Percentiles rank a stretch among this genome's conserved stretches.
These are phyloP conservation scores for Lindgomyces ingoldianus DNA, from an alignment of 495 filamentous ascomycete species.

Conservation along the genomic window DNA sequence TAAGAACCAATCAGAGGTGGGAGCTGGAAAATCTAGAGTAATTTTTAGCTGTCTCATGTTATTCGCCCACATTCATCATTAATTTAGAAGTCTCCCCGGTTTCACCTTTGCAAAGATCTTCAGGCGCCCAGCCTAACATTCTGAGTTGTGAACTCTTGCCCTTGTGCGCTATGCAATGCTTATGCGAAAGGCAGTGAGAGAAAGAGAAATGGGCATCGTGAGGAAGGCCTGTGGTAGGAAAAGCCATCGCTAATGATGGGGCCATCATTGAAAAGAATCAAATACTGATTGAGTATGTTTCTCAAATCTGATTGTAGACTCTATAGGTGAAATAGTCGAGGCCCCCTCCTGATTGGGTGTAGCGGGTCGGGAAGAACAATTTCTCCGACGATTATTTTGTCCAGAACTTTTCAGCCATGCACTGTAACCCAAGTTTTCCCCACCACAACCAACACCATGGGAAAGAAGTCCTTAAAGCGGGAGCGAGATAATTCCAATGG, in stretches of 20 bases:
- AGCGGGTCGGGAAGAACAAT: too few species aligned
- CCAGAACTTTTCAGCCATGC: too few species aligned
- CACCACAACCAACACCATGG: conserved; percentile 6
- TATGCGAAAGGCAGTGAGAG: background rate
- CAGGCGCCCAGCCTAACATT: background rate
- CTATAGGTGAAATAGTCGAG: too few species aligned
- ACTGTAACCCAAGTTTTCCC: background rate
- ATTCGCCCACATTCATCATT: background rate
- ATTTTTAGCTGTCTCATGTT: background rate
- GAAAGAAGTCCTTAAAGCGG: conserved; percentile 32
- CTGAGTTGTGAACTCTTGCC: background rate
- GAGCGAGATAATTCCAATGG: conserved; percentile 12
- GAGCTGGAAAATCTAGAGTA: background rate
- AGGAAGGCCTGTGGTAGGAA: too few species aligned
- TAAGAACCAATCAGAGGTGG: background rate
- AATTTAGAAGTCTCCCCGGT: background rate
- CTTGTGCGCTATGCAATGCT: too few species aligned
- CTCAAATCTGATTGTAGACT: too few species aligned
- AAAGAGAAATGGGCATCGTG: too few species aligned
- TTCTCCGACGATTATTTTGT: too few species aligned
- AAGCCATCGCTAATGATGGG: too few species aligned
- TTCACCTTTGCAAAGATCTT: background rate
- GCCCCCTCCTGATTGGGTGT: too few species aligned
- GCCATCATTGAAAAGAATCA: too few species aligned
- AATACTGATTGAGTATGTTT: too few species aligned